A percentile compares a stretch with the other conserved stretches of the same genome.
These are phyloP conservation scores for Syzygium syzygioides DNA, from an alignment of 441 rosid genomes.

Conservation along the genomic window DNA sequence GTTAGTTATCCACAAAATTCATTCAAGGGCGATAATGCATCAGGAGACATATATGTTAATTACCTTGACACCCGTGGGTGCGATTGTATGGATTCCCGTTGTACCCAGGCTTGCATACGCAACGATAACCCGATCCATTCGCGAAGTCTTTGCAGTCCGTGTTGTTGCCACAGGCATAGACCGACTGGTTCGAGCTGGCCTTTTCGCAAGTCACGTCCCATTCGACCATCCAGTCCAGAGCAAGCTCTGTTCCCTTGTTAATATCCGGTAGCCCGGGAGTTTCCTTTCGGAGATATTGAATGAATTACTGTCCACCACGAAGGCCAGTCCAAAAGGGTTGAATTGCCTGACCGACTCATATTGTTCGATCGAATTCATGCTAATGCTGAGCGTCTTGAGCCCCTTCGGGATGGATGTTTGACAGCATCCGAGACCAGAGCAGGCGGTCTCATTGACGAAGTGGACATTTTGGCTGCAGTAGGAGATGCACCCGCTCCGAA, in stretches of 20 bases:
- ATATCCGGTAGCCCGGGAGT: not conserved
- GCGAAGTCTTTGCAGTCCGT: too few relatives aligned
- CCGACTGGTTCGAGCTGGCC: not conserved
- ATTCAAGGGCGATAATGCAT: not conserved
- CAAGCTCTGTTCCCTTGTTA: not conserved
- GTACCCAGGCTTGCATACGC: not conserved
- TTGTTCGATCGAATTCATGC: not conserved
- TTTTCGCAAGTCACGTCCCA: not conserved
- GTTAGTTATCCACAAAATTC: not conserved
- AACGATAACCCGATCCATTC: not conserved
- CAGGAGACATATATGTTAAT: accelerated
- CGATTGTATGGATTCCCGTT: not conserved
- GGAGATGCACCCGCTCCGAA: not conserved
- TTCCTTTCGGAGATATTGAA: not conserved
- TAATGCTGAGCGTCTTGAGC: not conserved
- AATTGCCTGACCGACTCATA: not conserved
- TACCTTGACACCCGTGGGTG: not conserved
- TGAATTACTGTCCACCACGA: not conserved
- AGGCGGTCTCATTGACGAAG: not conserved
- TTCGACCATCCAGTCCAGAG: not conserved
- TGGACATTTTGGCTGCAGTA: not conserved
- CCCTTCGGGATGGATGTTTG: not conserved
- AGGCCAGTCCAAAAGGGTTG: not conserved
- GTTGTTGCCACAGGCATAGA: not conserved
- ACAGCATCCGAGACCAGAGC: not conserved